Conservation (phyloP, 179 eudicot species). For the Spinacia oleracea region DNA sequence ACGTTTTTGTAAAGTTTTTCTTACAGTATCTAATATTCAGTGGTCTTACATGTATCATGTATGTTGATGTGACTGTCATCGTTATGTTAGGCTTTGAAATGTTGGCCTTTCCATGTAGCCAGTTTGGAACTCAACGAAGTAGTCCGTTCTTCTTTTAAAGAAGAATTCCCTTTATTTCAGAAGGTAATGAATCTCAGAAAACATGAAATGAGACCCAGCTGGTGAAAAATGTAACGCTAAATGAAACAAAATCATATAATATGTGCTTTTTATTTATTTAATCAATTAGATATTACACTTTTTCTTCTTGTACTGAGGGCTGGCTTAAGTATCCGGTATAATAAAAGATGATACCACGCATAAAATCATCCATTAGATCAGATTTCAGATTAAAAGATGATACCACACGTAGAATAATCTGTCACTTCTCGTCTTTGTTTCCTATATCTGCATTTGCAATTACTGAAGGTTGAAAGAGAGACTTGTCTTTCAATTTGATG, state of each 20-base stretch:
- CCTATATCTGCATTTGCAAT: too few relatives aligned
- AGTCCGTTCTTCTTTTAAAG: constrained; percentile 69
- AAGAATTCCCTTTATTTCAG: constrained; percentile 77
- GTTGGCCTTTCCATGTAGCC: constrained; percentile 93
- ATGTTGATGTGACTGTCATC: constrained; percentile 8
- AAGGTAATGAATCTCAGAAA: constrained; percentile 46
- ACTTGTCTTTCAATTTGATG: too few relatives aligned
- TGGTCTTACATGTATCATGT: not conserved
- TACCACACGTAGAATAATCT: too few relatives aligned
- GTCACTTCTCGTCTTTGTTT: too few relatives aligned
- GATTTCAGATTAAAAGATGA: too few relatives aligned
- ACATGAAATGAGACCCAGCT: not conserved
- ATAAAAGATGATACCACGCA: too few relatives aligned
- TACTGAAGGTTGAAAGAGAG: too few relatives aligned
- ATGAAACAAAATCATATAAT: too few relatives aligned
- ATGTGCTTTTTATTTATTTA: not conserved
- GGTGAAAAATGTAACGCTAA: not conserved
- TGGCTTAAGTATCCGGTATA: not conserved
- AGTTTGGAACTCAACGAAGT: constrained; percentile 67
- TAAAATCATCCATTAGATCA: too few relatives aligned
- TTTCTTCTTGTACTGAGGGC: not conserved
- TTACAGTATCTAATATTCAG: not conserved
- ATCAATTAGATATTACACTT: not conserved
- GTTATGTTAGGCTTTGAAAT: constrained; percentile 48
- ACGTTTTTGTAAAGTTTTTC: too few relatives aligned